Percentiles rank a stretch among this genome's conserved stretches.
These are phyloP conservation scores for Actinidia arguta DNA, from an alignment of 179 eudicot species.

Conservation along the genomic window DNA sequence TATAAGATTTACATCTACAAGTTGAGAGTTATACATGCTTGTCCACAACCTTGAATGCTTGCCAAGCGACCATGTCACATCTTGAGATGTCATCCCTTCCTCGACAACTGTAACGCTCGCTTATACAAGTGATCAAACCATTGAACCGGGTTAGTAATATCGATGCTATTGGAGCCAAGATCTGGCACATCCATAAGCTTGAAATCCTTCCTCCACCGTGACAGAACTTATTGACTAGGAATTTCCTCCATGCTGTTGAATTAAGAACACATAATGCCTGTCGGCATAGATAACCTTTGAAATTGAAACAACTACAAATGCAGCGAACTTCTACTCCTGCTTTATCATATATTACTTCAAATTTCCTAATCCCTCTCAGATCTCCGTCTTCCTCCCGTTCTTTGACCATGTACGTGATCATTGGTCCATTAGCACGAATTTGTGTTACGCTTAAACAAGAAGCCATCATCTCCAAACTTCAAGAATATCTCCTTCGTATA, in stretches of 20 bases:
- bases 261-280: conserved; percentile 69
- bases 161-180: conserved; percentile 53
- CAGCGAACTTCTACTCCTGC: conserved; percentile 60
- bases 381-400: conserved; percentile 52
- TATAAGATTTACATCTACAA: background rate
- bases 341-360: conserved; percentile 72
- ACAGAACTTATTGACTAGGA: conserved; percentile 56
- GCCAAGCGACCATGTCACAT: conserved; percentile 82
- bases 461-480: conserved; percentile 62
- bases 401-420: conserved; percentile 57
- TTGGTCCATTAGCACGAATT: conserved; percentile 51
- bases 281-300: conserved; percentile 80
- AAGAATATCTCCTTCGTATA: conserved; percentile 61
- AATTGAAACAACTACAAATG: conserved; percentile 68
- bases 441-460: conserved; percentile 53
- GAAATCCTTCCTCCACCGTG: conserved; percentile 83
- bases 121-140: conserved; percentile 76
- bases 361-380: conserved; percentile 38
- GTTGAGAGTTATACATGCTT: conserved; percentile 31
- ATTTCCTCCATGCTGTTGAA: conserved; percentile 62
- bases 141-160: conserved; percentile 61
- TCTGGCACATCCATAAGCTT: conserved; percentile 61
- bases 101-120: conserved; percentile 69
- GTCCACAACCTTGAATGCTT: conserved; percentile 62
- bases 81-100: conserved; percentile 74